A percentile compares a stretch with the other conserved stretches of the same genome.
Conservation (phyloP, 805 yeast species). For the Henningerozyma blattae region DNA sequence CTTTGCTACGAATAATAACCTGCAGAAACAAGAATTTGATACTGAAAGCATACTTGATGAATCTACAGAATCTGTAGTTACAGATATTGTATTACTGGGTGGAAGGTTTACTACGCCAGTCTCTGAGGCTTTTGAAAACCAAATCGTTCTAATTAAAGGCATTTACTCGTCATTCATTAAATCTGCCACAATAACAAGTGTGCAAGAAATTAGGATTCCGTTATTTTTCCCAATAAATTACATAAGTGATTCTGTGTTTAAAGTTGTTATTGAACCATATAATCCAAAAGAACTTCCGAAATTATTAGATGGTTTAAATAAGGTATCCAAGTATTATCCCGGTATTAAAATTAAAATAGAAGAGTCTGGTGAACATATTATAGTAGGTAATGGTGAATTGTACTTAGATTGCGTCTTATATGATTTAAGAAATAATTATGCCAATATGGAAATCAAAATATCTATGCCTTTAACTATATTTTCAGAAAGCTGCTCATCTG, state of each 20-base stretch:
- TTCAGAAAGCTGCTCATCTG: conserved; percentile 59
- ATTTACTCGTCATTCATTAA: conserved; percentile 44
- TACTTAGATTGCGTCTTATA: conserved; percentile 74
- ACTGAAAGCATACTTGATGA: too few relatives aligned
- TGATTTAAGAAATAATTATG: conserved; percentile 55
- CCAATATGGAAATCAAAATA: conserved; percentile 60
- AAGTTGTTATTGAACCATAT: conserved; percentile 73
- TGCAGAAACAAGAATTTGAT: too few relatives aligned
- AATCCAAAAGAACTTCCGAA: conserved; percentile 69
- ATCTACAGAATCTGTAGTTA: conserved; percentile 17
- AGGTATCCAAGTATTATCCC: conserved; percentile 49
- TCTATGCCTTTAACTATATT: conserved; percentile 78
- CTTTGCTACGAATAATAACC: conserved; percentile 25
- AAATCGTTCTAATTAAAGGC: conserved; percentile 58
- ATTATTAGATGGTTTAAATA: conserved; percentile 57
- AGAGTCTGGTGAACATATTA: conserved; percentile 77
- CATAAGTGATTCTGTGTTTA: conserved; percentile 49
- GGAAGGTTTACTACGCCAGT: conserved; percentile 59
- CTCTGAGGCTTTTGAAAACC: conserved; percentile 46
- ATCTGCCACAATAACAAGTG: conserved; percentile 42
- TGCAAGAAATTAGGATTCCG: conserved; percentile 28
- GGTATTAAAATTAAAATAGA: conserved; percentile 63
- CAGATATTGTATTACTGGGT: conserved; percentile 42
- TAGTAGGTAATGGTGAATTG: conserved; percentile 78
- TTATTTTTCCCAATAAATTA: conserved; percentile 27